Evolutionary conservation across 257 asterid species (phyloP).

Genomic region (Solanum tarijense): DNA sequence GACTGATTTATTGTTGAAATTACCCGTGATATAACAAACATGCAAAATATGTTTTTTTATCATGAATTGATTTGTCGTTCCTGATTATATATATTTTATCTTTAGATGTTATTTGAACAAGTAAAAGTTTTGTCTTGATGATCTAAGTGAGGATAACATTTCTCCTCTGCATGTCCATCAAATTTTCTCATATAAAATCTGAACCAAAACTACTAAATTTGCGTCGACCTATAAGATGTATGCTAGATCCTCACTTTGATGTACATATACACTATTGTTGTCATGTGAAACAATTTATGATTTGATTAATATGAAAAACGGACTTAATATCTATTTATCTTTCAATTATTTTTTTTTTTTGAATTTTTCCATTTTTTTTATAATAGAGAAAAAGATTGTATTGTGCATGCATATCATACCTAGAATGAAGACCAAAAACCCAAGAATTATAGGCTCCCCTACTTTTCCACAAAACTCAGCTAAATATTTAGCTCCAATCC

Average conservation of each 20-base stretch:
- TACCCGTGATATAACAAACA: too few species aligned
- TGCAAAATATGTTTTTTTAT: too few species aligned
- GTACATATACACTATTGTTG: too few species aligned
- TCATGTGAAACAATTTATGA: not conserved
- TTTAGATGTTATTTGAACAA: too few species aligned
- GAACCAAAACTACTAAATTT: not conserved
- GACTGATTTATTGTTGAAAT: too few species aligned
- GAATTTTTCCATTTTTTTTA: not conserved
- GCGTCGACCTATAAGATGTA: not conserved
- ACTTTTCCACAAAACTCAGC: constrained; percentile 33
- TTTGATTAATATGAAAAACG: not conserved
- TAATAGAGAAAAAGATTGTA: not conserved
- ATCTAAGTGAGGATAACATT: not conserved
- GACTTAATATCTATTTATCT: not conserved
- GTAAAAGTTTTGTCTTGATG: too few species aligned
- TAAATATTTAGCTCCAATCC: constrained; percentile 46
- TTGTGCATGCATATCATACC: constrained; percentile 16
- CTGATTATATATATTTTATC: too few species aligned
- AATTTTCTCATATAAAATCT: not conserved
- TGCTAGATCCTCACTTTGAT: not conserved
- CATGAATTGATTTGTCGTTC: too few species aligned
- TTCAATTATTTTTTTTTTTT: not conserved
- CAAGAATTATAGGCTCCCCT: constrained; percentile 45
- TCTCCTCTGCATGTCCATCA: not conserved
- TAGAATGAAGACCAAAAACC: constrained; percentile 35